phyloP scores from a whole-genome alignment of 257 asterid genomes.

The Eucommia ulmoides region DNA sequence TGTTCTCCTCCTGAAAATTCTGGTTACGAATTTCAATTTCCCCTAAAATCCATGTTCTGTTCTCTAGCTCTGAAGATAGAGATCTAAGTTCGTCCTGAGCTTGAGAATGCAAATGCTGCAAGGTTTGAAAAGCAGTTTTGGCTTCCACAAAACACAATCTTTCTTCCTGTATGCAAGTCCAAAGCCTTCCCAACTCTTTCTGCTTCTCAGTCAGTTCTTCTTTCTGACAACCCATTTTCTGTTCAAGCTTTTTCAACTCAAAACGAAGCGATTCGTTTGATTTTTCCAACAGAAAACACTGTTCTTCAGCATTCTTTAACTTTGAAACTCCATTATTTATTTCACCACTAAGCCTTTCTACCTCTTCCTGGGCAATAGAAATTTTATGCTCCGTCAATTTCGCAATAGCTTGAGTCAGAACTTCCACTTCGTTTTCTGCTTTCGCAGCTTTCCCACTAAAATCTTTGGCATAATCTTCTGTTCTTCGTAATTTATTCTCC shows the following conservation, averaged over 20 bases:
- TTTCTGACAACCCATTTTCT: slow-evolving; percentile 64
- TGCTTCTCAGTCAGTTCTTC: slow-evolving; percentile 88
- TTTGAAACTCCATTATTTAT: slow-evolving; percentile 45
- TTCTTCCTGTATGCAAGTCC: slow-evolving; percentile 90
- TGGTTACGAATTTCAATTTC: slow-evolving; percentile 45
- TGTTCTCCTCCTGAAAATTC: slow-evolving; percentile 56
- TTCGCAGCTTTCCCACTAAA: slow-evolving; percentile 63
- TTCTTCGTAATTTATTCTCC: slow-evolving; percentile 54
- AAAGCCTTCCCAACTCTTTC: slow-evolving; percentile 67
- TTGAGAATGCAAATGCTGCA: slow-evolving; percentile 83
- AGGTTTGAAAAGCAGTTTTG: slow-evolving; percentile 87
- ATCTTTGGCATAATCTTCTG: slow-evolving; percentile 50
- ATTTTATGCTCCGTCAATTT: slow-evolving; percentile 56
- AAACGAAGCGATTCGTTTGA: slow-evolving; percentile 66
- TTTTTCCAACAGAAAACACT: slow-evolving; percentile 46
- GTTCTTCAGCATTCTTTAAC: slow-evolving; percentile 74
- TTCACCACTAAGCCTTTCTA: slow-evolving; percentile 50
- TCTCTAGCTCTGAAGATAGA: slow-evolving; percentile 60
- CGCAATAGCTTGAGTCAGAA: slow-evolving; percentile 44
- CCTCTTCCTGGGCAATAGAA: slow-evolving; percentile 47
- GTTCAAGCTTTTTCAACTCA: slow-evolving; percentile 63
- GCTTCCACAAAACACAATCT: slow-evolving; percentile 83
- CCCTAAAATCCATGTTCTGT: slow-evolving; percentile 43
- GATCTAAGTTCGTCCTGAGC: slow-evolving; percentile 81
- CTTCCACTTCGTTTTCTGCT: slow-evolving; percentile 63